Evolutionary conservation across 345 rosid genomes (phyloP).

Genomic region (Dipteronia sinensis): DNA sequence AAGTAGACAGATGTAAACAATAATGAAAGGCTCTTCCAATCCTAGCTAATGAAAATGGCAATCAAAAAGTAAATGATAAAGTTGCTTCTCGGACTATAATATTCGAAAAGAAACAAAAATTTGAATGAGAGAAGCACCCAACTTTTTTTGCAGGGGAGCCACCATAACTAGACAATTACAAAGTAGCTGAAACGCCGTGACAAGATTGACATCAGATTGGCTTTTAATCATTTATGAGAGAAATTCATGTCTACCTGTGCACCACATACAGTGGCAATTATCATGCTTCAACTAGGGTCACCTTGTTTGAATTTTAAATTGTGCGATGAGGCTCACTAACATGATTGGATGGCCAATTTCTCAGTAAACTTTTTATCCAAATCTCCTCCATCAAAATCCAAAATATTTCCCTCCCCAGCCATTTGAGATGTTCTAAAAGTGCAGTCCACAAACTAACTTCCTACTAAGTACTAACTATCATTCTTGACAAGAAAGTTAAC

Average conservation of each 20-base stretch:
- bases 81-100: background rate
- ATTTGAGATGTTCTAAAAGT: background rate
- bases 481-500: conserved; percentile 1
- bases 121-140: conserved; percentile 16
- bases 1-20: conserved; percentile 11
- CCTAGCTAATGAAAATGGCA: background rate
- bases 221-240: conserved; percentile 19
- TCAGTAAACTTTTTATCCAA: background rate
- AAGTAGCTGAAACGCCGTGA: conserved; percentile 14
- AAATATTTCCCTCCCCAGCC: background rate
- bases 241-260: conserved; percentile 22
- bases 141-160: conserved; percentile 5
- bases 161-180: conserved; percentile 24
- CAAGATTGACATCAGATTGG: conserved; percentile 10
- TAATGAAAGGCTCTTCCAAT: background rate
- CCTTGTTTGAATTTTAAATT: conserved; percentile 5
- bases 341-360: background rate
- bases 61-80: background rate
- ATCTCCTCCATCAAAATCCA: background rate
- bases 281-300: conserved; percentile 19
- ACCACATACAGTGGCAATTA: conserved; percentile 26
- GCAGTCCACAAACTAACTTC: background rate
- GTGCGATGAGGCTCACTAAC: background rate
- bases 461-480: background rate
- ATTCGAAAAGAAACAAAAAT: background rate